phyloP scores from a whole-genome alignment of 768 basidiomycete genomes.

The Pleurotus djamor region DNA sequence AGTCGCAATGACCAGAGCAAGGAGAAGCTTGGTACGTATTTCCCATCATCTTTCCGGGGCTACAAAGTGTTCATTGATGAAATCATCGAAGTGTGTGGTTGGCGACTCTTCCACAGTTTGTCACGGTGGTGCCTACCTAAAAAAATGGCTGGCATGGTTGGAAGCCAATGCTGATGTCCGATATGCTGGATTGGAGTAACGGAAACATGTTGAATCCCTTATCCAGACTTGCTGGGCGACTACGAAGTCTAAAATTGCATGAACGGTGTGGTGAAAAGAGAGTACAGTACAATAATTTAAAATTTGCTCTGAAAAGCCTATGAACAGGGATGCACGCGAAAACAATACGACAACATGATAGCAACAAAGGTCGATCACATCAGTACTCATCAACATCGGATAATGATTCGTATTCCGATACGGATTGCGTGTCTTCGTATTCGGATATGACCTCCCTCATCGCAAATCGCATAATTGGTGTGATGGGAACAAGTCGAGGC shows the following conservation, averaged over 20 bases:
- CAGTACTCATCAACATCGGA: conserved; percentile 77
- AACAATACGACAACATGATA: not conserved
- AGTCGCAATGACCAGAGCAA: conserved; percentile 94
- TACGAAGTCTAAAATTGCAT: no score
- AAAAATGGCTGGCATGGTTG: conserved; percentile 89
- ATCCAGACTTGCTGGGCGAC: not conserved
- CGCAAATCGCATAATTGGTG: conserved; percentile 81
- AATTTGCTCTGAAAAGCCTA: not conserved
- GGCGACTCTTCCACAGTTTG: conserved; percentile 92
- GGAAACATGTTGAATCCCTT: not conserved
- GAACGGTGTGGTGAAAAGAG: not conserved
- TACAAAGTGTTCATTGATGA: no score
- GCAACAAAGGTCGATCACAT: conserved; percentile 6
- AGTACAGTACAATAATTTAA: conserved; percentile 1
- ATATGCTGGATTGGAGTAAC: conserved; percentile 57
- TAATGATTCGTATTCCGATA: conserved; percentile 78
- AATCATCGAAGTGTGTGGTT: conserved; percentile 67
- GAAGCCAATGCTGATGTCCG: conserved; percentile 89
- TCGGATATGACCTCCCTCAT: conserved; percentile 85
- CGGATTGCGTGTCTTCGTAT: conserved; percentile 72
- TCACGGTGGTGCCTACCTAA: conserved; percentile 82
- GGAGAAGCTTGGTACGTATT: conserved; percentile 72
- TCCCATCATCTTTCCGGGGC: not conserved
- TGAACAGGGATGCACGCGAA: not conserved
- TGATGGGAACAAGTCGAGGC: conserved; percentile 73